Conservation (phyloP, 345 rosid species). For the Populus pruinosa region DNA sequence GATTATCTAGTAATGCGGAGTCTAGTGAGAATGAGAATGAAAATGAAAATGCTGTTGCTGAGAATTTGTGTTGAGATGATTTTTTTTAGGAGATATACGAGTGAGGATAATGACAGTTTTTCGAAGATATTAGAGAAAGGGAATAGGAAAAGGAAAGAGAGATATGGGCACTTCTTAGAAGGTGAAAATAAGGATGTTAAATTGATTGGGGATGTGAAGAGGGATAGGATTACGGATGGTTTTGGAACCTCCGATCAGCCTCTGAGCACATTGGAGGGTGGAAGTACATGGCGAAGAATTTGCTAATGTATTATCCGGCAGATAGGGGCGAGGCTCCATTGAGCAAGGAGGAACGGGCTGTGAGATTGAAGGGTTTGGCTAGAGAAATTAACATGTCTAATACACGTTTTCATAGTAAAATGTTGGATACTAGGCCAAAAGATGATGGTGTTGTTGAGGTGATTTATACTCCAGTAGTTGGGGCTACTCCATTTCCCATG, state of each 20-base stretch:
- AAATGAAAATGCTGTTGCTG: conserved; percentile 24
- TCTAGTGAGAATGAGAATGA: conserved; percentile 24
- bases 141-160: conserved; percentile 83
- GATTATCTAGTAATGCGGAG: conserved; percentile 31
- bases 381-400: conserved; percentile 67
- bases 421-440: conserved; percentile 73
- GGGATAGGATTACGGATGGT: conserved; percentile 87
- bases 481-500: conserved; percentile 66
- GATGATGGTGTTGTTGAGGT: conserved; percentile 81
- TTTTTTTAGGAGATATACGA: conserved; percentile 84
- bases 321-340: conserved; percentile 82
- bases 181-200: conserved; percentile 52
- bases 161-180: conserved; percentile 52
- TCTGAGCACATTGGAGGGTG: conserved; percentile 74
- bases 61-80: conserved; percentile 60
- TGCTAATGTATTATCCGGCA: conserved; percentile 92
- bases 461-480: conserved; percentile 74
- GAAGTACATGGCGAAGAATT: conserved; percentile 83
- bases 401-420: conserved; percentile 87
- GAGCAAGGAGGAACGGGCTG: conserved; percentile 69
- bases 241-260: conserved; percentile 97
- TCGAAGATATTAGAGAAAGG: conserved; percentile 79
- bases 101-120: conserved; percentile 93
- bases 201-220: conserved; percentile 52
- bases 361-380: conserved; percentile 62